These are phyloP conservation scores for Immersiporthe knoxdaviesiana DNA, from an alignment of 2,329 filamentous ascomycete genomes.

Conservation along the genomic window DNA sequence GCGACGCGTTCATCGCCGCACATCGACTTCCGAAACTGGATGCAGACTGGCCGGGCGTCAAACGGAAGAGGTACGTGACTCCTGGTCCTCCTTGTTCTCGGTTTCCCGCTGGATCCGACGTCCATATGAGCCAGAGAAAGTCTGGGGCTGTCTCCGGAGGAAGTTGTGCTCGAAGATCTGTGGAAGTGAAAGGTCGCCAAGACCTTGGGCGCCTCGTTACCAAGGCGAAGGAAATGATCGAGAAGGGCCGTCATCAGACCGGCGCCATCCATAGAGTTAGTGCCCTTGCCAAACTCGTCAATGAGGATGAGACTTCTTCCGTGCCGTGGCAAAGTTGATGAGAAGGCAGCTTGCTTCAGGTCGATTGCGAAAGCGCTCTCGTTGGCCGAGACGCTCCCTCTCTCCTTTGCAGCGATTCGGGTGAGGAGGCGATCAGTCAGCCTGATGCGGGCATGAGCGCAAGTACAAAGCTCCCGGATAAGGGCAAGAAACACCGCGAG, in stretches of 20 bases:
- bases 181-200: conserved; percentile 67
- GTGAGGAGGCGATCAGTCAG: conserved; percentile 93
- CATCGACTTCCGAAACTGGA: conserved; percentile 87
- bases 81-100: conserved; percentile 58
- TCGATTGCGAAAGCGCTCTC: conserved; percentile 75
- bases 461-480: conserved; percentile 88
- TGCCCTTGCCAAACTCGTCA: conserved; percentile 83
- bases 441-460: conserved; percentile 77
- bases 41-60: conserved; percentile 67
- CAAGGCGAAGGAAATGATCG: conserved; percentile 56
- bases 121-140: conserved; percentile 74
- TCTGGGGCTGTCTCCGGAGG: conserved; percentile 51
- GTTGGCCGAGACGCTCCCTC: conserved; percentile 58
- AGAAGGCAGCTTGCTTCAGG: conserved; percentile 81
- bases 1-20: conserved; percentile 84
- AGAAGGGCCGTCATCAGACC: conserved; percentile 62
- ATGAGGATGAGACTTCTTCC: conserved; percentile 81
- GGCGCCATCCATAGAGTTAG: conserved; percentile 59
- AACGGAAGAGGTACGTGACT: conserved; percentile 76
- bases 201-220: conserved; percentile 55
- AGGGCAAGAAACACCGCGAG: conserved; percentile 92
- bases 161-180: conserved; percentile 70
- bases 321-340: conserved; percentile 73
- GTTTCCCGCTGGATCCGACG: conserved; percentile 62
- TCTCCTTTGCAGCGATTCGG: conserved; percentile 75